Percentiles rank a stretch among this genome's conserved stretches.
These are phyloP conservation scores for Calonectria pauciramosa DNA, from an alignment of 2,329 filamentous ascomycete genomes.

Conservation along the genomic window DNA sequence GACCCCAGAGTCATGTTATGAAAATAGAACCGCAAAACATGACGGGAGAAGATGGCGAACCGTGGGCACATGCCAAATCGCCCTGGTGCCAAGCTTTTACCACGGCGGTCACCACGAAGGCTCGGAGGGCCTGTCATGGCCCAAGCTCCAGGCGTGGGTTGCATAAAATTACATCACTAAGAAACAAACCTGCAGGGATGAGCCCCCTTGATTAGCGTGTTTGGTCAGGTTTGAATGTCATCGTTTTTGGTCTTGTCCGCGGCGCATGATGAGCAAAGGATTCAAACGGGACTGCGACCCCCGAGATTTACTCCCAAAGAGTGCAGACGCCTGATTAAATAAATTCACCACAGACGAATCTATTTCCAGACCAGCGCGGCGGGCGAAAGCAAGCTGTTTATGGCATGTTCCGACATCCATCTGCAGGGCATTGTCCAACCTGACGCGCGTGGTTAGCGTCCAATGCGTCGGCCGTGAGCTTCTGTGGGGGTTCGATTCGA, in stretches of 20 bases:
- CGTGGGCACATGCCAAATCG: not conserved
- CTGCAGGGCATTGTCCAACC: not conserved
- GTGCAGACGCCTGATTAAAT: not conserved
- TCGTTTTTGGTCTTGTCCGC: not conserved
- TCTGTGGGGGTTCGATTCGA: not conserved
- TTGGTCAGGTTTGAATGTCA: not conserved
- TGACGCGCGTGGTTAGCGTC: not conserved
- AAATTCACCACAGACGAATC: not conserved
- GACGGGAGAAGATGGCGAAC: not conserved
- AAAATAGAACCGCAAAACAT: not conserved
- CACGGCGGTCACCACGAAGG: too few relatives aligned
- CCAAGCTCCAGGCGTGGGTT: not conserved
- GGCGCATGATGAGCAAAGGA: not conserved
- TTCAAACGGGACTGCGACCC: not conserved
- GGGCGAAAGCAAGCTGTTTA: not conserved
- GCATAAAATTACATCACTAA: constrained; percentile 9
- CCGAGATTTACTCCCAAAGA: not conserved
- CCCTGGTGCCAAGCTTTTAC: not conserved
- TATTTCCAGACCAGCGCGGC: not conserved
- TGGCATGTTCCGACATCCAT: not conserved
- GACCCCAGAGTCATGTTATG: constrained; percentile 4
- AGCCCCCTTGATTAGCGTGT: not conserved
- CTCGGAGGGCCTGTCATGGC: not conserved
- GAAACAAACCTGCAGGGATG: not conserved
- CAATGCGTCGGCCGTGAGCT: not conserved